Percentiles rank a stretch among this genome's conserved stretches.
Evolutionary conservation across 2,329 filamentous ascomycete species (phyloP).

Genomic region (Phialophora macrospora): DNA sequence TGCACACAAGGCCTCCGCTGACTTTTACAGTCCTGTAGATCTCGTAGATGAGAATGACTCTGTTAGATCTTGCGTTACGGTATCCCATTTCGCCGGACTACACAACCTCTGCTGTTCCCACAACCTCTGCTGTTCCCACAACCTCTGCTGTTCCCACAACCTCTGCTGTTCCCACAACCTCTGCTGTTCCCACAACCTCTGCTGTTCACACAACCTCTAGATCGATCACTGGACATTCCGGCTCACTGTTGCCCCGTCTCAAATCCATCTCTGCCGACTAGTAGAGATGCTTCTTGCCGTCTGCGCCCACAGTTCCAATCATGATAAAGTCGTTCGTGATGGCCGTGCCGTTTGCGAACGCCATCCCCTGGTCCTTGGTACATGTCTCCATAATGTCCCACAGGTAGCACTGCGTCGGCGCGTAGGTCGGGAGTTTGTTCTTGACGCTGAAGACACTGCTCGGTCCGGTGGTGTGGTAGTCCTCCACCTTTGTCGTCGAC

Average conservation of each 20-base stretch:
- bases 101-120: not conserved
- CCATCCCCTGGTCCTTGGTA: conserved; percentile 50
- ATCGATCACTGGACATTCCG: not conserved
- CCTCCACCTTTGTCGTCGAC: conserved; percentile 41
- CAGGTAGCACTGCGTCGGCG: conserved; percentile 54
- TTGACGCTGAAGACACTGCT: conserved; percentile 24
- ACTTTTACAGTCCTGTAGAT: no score
- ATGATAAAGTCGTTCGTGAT: conserved; percentile 54
- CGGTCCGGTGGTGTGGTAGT: conserved; percentile 46
- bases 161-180: no score
- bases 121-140: no score
- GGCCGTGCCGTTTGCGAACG: conserved; percentile 53
- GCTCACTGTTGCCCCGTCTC: not conserved
- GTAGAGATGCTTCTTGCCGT: conserved; percentile 3
- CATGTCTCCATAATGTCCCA: conserved; percentile 49
- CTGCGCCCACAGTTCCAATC: conserved; percentile 36
- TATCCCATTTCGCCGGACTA: no score
- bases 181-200: no score
- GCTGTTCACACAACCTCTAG: no score
- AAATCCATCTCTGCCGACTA: not conserved
- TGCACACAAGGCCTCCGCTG: no score
- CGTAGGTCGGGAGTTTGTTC: conserved; percentile 48
- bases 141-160: no score
- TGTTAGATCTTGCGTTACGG: no score
- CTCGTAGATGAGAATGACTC: no score